phyloP scores from a whole-genome alignment of 129 eudicot genomes.

The Mikania micrantha region DNA sequence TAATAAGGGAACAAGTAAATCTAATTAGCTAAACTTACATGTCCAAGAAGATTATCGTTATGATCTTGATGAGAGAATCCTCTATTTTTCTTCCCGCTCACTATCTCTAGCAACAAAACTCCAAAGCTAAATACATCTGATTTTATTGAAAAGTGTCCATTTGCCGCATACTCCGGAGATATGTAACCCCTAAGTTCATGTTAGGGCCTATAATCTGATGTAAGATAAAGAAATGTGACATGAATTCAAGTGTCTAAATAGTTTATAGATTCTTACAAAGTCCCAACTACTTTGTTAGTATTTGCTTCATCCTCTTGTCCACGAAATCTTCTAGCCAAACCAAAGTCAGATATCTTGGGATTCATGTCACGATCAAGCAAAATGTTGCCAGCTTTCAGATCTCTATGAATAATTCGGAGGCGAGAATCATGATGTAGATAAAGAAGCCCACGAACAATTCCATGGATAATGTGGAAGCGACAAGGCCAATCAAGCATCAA shows the following conservation, averaged over 20 bases:
- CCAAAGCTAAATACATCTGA: constrained; percentile 44
- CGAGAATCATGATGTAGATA: constrained; percentile 30
- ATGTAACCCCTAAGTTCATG: constrained; percentile 28
- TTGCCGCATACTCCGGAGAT: constrained; percentile 40
- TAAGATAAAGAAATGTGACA: too few relatives aligned
- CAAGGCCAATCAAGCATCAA: constrained; percentile 16
- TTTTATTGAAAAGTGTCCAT: constrained; percentile 37
- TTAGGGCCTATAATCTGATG: too few relatives aligned
- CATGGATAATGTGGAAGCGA: neutral
- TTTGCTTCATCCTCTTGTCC: constrained; percentile 6
- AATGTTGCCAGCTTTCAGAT: constrained; percentile 19
- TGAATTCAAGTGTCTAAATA: too few relatives aligned
- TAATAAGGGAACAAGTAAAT: too few relatives aligned
- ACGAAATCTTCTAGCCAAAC: constrained; percentile 21
- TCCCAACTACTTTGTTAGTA: constrained; percentile 25
- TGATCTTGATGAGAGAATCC: constrained; percentile 38
- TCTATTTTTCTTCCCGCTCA: constrained; percentile 39
- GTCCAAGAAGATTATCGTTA: constrained; percentile 37
- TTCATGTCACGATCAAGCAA: constrained; percentile 13
- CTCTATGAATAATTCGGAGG: constrained; percentile 19
- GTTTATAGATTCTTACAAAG: constrained; percentile 16
- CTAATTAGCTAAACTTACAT: constrained; percentile 26
- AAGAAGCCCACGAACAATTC: constrained; percentile 23
- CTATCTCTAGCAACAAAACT: constrained; percentile 34
- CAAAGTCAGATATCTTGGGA: constrained; percentile 23